These are phyloP conservation scores for Fusarium bulbicola DNA, from an alignment of 2,329 filamentous ascomycete species.

Conservation along the genomic window DNA sequence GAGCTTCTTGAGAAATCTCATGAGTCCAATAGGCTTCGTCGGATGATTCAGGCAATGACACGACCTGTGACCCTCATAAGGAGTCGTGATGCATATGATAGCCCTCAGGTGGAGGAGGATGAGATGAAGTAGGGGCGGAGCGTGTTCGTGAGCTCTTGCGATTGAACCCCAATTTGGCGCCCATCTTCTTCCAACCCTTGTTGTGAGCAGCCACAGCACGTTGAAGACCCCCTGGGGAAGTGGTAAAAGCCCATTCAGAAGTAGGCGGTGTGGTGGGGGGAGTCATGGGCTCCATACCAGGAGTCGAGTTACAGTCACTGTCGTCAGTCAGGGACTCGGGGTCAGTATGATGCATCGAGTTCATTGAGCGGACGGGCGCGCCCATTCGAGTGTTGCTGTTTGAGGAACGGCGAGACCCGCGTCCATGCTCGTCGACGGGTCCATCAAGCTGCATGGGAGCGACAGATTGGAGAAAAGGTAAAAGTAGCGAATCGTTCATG, in stretches of 20 bases:
- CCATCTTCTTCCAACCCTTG: conserved; percentile 72
- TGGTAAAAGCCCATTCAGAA: conserved; percentile 62
- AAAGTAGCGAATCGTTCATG: conserved; percentile 96
- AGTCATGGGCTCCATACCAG: conserved; percentile 71
- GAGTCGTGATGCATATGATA: conserved; percentile 49
- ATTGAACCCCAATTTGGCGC: conserved; percentile 67
- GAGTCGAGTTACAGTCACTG: conserved; percentile 67
- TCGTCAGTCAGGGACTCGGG: conserved; percentile 70
- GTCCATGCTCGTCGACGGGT: conserved; percentile 49
- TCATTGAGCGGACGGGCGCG: conserved; percentile 45
- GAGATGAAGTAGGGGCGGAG: conserved; percentile 56
- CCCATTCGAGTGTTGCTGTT: conserved; percentile 48
- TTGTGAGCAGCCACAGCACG: conserved; percentile 63
- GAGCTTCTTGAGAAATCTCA: conserved; percentile 20
- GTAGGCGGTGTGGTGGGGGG: conserved; percentile 78
- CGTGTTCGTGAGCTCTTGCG: conserved; percentile 60
- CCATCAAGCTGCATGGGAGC: conserved; percentile 50
- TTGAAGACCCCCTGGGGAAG: conserved; percentile 63
- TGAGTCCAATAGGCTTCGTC: conserved; percentile 35
- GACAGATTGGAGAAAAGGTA: conserved; percentile 86
- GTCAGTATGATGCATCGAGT: conserved; percentile 58
- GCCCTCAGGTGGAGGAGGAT: conserved; percentile 49
- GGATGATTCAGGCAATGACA: conserved; percentile 56
- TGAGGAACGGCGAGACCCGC: conserved; percentile 56
- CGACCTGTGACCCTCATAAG: conserved; percentile 69